Percentiles rank a stretch among this genome's conserved stretches.
These are phyloP conservation scores for Candida anutae DNA, from an alignment of 1,139 yeast species.

Conservation along the genomic window DNA sequence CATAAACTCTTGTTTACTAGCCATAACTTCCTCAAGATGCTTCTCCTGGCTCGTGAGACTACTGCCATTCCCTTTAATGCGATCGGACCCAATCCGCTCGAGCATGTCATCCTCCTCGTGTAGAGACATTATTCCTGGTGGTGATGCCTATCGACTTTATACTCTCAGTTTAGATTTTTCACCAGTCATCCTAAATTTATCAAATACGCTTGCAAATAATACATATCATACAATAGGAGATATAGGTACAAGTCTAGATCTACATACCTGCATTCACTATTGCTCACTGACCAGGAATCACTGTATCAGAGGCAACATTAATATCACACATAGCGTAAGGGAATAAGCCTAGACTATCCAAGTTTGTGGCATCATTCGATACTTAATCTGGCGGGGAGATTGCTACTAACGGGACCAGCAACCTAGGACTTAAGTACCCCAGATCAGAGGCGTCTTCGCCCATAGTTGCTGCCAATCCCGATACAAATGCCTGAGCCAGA, in stretches of 20 bases:
- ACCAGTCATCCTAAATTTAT: too few species aligned
- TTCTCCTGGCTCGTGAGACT: background rate
- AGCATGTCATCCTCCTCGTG: conserved; percentile 20
- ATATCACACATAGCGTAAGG: too few species aligned
- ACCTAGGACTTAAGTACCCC: conserved; percentile 9
- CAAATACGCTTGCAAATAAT: too few species aligned
- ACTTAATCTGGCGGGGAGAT: conserved; percentile 31
- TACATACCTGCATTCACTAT: too few species aligned
- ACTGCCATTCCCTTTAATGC: background rate
- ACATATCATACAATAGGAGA: too few species aligned
- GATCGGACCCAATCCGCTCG: conserved; percentile 1
- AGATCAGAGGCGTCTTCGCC: conserved; percentile 1
- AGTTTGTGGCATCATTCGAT: conserved; percentile 1
- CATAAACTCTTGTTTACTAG: conserved; percentile 25
- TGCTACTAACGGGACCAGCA: conserved; percentile 24
- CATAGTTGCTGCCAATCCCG: background rate
- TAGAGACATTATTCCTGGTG: too few species aligned
- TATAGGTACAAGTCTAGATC: too few species aligned
- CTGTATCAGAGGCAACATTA: too few species aligned
- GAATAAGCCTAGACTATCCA: too few species aligned
- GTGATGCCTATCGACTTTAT: too few species aligned
- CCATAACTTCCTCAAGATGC: conserved; percentile 11
- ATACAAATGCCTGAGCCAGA: background rate
- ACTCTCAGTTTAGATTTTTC: too few species aligned
- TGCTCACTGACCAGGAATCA: too few species aligned